These are phyloP conservation scores for Curvularia eragrostidis DNA, from an alignment of 2,329 filamentous ascomycete species.

Conservation along the genomic window DNA sequence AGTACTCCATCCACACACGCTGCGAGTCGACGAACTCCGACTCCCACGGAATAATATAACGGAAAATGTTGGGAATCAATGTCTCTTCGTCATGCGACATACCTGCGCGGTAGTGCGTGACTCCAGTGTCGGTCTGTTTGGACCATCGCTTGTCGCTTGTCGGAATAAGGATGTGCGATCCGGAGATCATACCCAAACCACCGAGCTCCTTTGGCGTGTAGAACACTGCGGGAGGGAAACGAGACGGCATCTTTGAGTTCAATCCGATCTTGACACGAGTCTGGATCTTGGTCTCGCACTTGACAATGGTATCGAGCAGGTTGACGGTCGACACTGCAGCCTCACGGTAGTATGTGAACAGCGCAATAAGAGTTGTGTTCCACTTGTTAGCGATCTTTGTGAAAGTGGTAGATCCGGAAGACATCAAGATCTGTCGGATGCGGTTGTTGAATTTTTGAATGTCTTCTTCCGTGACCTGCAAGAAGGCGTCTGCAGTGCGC, in stretches of 20 bases:
- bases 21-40: constrained; percentile 99
- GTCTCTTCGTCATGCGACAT: constrained; percentile 99
- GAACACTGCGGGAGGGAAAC: constrained; percentile 97
- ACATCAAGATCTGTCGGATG: constrained; percentile 98
- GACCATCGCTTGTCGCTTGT: constrained; percentile 98
- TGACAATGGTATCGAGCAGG: constrained; percentile 95
- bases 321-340: constrained; percentile 95
- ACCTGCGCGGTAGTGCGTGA: constrained; percentile 94
- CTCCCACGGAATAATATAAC: constrained; percentile 99
- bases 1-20: constrained; percentile 98
- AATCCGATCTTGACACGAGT: constrained; percentile 98
- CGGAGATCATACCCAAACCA: constrained; percentile 98
- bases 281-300: constrained; percentile 99
- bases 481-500: constrained; percentile 93
- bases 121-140: constrained; percentile 95
- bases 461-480: constrained; percentile 97
- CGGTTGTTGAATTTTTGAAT: constrained; percentile 99
- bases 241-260: constrained; percentile 99
- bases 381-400: constrained; percentile 99
- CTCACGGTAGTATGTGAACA: constrained; percentile 98
- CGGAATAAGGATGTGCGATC: constrained; percentile 95
- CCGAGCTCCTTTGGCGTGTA: constrained; percentile 98
- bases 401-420: constrained; percentile 97
- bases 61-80: constrained; percentile 97
- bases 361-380: constrained; percentile 95